These are phyloP conservation scores for Polytrichum formosum DNA, from an alignment of 225 moss, liverwort and hornwort species.

Conservation along the genomic window DNA sequence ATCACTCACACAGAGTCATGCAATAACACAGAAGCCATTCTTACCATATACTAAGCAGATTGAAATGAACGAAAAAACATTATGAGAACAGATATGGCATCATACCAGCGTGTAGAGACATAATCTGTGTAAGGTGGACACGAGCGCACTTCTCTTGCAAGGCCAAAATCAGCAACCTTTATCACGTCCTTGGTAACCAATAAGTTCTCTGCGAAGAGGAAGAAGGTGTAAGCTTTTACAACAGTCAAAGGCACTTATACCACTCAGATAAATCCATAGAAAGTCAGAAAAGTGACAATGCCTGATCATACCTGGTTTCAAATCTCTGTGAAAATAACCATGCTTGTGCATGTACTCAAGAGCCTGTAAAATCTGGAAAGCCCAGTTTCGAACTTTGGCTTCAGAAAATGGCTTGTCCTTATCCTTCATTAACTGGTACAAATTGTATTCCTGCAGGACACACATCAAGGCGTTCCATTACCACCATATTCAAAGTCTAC, in stretches of 20 bases:
- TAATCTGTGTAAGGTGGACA: slow-evolving; percentile 70
- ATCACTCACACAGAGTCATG: background rate
- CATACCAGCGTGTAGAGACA: slow-evolving; percentile 76
- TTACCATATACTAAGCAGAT: too few species aligned
- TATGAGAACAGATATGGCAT: too few species aligned
- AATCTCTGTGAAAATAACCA: slow-evolving; percentile 88
- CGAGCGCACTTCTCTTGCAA: slow-evolving; percentile 65
- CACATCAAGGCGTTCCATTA: too few species aligned
- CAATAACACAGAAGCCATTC: too few species aligned
- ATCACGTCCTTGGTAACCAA: slow-evolving; percentile 72
- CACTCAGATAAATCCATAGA: too few species aligned
- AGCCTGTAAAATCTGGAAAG: slow-evolving; percentile 75
- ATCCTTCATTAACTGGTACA: slow-evolving; percentile 84
- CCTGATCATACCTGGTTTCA: slow-evolving; percentile 72
- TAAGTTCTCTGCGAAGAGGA: slow-evolving; percentile 50
- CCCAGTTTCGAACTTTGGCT: slow-evolving; percentile 73
- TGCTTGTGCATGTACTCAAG: slow-evolving; percentile 83
- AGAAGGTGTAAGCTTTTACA: too few species aligned
- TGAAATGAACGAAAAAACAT: background rate
- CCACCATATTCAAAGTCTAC: too few species aligned
- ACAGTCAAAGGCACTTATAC: too few species aligned
- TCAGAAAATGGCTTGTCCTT: slow-evolving; percentile 75
- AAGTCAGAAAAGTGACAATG: too few species aligned
- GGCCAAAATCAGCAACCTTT: slow-evolving; percentile 78
- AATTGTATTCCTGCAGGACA: slow-evolving; percentile 65